Base-by-base conservation (phyloP, 75 land plant species). In the Picea sitchensis region DNA sequence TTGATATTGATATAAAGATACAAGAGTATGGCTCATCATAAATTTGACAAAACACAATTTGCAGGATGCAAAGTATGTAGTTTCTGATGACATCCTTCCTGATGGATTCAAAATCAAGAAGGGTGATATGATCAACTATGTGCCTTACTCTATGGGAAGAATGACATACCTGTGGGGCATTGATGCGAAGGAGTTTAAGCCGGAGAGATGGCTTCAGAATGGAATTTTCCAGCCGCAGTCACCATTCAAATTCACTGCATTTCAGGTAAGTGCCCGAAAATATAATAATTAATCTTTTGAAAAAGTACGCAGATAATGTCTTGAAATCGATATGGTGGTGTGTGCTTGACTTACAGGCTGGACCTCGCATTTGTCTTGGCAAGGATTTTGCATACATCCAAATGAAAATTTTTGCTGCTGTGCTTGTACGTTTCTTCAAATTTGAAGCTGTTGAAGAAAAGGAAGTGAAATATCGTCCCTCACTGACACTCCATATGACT, bases 191-290 rank as follows among this genome's bases (percentile, higher is more conserved):
- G 88, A 86, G 32, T 75, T 86, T 62, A 86, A 80, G 44, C 90
- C 90, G 17, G 88, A 88, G 77, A 76, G 90, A 59, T 88, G 90
- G 90, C 76, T 88, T 63, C 58, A 81, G 71, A 82, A 86, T 57
- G 82, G 82, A 13, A 21, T 86, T 15, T 88, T 86, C 61, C 82
- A 78, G 56, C 72, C 81, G 1, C 68, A 59, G 31, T 88, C 90
- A 32, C 89, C 90, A 15, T 88, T 86, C 67, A 86, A 86, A 74
- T 80, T 88, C 65, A 82, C 88, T 32, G 82, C 88, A 61, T 88
- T 88, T 75, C 90, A 88, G 82, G 90, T 86, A 56, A 30, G 76
- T 14, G 8, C 20, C 11, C n/a, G 15, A 81, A 62, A 26, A 17
- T 21, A n/a, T 56, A 38, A 57, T 41, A 58, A 21, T 6, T 57